Evolutionary conservation across 768 basidiomycete genomes (phyloP).

Genomic region (Kwoniella dendrophila): DNA sequence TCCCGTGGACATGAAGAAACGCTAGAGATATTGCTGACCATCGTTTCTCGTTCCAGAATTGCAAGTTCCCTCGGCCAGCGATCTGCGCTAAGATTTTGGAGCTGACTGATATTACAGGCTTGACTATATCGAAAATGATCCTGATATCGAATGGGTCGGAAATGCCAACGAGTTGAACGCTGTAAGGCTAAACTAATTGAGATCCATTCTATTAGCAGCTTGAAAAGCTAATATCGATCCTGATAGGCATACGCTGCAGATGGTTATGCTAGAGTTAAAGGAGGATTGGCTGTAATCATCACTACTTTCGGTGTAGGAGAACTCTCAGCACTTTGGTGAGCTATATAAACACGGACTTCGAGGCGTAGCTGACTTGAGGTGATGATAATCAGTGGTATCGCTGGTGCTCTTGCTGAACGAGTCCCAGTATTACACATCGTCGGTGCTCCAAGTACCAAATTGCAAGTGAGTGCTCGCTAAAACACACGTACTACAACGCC

Average conservation of each 20-base stretch:
- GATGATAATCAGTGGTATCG: conserved; percentile 64
- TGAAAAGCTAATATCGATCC: conserved; percentile 60
- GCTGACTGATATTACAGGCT: conserved; percentile 49
- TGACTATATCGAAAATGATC: conserved; percentile 78
- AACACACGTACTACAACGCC: not conserved
- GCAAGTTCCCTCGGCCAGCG: too few species aligned
- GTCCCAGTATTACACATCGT: conserved; percentile 87
- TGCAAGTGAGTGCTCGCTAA: conserved; percentile 61
- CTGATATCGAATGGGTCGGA: conserved; percentile 79
- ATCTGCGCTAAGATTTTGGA: not conserved
- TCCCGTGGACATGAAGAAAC: too few species aligned
- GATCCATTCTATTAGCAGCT: too few species aligned
- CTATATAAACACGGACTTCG: not conserved
- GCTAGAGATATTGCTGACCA: too few species aligned
- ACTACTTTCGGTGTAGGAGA: conserved; percentile 96
- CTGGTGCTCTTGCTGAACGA: conserved; percentile 69
- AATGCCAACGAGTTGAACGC: conserved; percentile 60
- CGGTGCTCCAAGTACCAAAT: conserved; percentile 73
- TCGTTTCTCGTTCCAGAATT: too few species aligned
- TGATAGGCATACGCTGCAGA: conserved; percentile 77
- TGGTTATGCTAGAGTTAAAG: conserved; percentile 87
- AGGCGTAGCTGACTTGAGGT: conserved; percentile 58
- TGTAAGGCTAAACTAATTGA: conserved; percentile 16
- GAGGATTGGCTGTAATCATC: conserved; percentile 57
- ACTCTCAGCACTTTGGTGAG: conserved; percentile 68